Base-by-base conservation (phyloP, 495 filamentous ascomycete genomes). In the Diplogelasinospora grovesii region DNA sequence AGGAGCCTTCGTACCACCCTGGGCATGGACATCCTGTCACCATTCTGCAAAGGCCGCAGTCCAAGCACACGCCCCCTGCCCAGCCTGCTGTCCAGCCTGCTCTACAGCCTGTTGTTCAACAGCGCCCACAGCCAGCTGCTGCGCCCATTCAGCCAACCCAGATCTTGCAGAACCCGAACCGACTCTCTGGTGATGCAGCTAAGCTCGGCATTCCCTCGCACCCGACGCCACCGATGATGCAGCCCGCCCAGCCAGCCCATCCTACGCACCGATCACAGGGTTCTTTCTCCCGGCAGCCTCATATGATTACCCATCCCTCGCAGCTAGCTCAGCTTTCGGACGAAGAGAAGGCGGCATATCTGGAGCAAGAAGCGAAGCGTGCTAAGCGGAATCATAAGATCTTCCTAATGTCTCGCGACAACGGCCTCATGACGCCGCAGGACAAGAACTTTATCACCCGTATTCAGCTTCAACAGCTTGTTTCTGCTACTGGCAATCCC, bases 361-460 rank as follows among this genome's bases (percentile, higher is more conserved):
- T 95, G 42, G 76, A 83, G 45, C 92, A 95, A 50, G 92, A 97
- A 57, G 89, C 90, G 8, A 94, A 88, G 63, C 79, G 93, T 32
- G 86, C 93, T 3, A 99, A 99, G 66, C 80, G 92, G 22, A 97
- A 97, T 56, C 90, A 97, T 69, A 99, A 99, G 68, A 99, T 99
- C 39, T 87, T 85, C 53, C 74, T 92, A 18, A 68, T 99, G 18
- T 94, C 93, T 6, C 85, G 82, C 52, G 89, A 93, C 52, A 97
- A 99, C 55, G 93, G 92, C 19, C 60, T 99, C 40, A 99, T 99
- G 92, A 97, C 93, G 14, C 93, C 93, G 2, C 88, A 95, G 56
- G 92, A 99, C 63, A 99, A 99, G 72, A 99, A 96, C 54, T 99
- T 96, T 58, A 92, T 99, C 43, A 96, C 93, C 8, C 79, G 93